These are phyloP conservation scores for Aspergillus glaucus DNA, from an alignment of 2,329 filamentous ascomycete species.

Conservation along the genomic window DNA sequence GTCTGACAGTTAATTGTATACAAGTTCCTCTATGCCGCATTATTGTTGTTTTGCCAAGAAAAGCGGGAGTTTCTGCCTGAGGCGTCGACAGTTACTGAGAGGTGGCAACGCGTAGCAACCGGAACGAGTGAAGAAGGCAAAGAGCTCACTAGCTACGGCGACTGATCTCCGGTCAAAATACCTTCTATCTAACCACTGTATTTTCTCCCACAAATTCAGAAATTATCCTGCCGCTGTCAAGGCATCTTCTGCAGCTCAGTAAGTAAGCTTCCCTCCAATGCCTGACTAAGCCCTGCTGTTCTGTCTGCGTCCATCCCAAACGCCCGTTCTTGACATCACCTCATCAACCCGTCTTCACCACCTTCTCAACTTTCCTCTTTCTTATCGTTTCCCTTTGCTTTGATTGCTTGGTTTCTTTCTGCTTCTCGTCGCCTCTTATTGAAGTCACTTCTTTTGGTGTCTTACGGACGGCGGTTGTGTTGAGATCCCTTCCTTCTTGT, in stretches of 20 bases:
- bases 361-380: constrained; percentile 12
- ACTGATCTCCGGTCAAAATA: too few relatives aligned
- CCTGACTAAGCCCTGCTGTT: constrained; percentile 32
- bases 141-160: neutral
- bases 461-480: constrained; percentile 10
- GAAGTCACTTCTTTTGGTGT: constrained; percentile 5
- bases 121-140: neutral
- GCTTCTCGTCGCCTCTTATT: constrained; percentile 2
- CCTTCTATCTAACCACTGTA: neutral
- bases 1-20: neutral
- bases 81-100: neutral
- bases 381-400: constrained; percentile 11
- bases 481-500: constrained; percentile 20
- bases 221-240: neutral
- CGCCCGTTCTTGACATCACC: constrained; percentile 31
- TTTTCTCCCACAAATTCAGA: neutral
- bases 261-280: constrained; percentile 16
- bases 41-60: constrained; percentile 1
- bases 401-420: constrained; percentile 5
- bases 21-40: neutral
- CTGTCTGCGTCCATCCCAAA: constrained; percentile 25
- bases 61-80: neutral
- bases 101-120: constrained; percentile 4
- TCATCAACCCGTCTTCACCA: constrained; percentile 19
- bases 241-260: constrained; percentile 4